Evolutionary conservation across 768 basidiomycete species (phyloP).

Genomic region (Baorangia bicolor): DNA sequence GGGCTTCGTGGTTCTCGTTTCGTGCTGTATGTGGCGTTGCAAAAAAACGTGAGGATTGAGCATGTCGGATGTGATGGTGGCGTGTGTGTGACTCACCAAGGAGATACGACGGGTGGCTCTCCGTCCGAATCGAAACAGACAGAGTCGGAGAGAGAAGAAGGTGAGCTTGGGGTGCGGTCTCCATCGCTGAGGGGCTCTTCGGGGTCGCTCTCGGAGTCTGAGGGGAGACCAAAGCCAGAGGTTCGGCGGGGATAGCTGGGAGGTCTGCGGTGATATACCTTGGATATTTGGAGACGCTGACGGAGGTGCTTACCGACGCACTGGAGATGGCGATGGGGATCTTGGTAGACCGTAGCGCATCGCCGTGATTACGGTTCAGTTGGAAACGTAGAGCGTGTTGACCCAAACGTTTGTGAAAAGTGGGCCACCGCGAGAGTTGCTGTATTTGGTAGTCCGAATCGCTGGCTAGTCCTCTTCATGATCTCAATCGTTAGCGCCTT

Average conservation of each 20-base stretch:
- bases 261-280: not conserved
- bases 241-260: constrained; percentile 31
- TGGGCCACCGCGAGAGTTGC: too few relatives aligned
- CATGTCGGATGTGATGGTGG: not conserved
- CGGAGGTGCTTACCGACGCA: constrained; percentile 37
- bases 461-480: too few relatives aligned
- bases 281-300: too few relatives aligned
- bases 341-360: constrained; percentile 60
- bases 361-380: constrained; percentile 2
- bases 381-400: too few relatives aligned
- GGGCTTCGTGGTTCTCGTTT: constrained; percentile 23
- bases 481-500: too few relatives aligned
- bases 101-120: constrained; percentile 32
- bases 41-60: not conserved
- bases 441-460: not conserved
- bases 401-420: too few relatives aligned
- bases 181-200: constrained; percentile 38
- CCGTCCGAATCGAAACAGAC: constrained; percentile 45
- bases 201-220: constrained; percentile 43
- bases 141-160: constrained; percentile 40
- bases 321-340: constrained; percentile 50
- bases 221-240: constrained; percentile 55
- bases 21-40: constrained; percentile 9
- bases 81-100: constrained; percentile 33
- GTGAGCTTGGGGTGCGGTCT: constrained; percentile 30